A percentile compares a stretch with the other conserved stretches of the same genome.
phyloP scores from a whole-genome alignment of 352 stramenopile species.

The Nothophytophthora sp. region DNA sequence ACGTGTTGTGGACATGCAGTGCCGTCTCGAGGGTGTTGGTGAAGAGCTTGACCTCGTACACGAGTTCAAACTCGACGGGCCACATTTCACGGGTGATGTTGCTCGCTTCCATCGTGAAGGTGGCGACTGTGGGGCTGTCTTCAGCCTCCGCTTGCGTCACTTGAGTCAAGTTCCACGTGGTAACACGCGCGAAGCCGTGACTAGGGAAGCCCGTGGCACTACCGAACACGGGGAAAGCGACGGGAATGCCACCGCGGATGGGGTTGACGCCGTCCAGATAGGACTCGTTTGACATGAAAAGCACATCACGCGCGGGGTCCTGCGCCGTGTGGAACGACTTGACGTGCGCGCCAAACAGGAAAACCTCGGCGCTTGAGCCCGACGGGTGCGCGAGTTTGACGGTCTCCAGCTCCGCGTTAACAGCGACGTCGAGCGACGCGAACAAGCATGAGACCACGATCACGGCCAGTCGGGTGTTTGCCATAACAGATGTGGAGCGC shows the following conservation, averaged over 20 bases:
- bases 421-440: slow-evolving; percentile 3
- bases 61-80: slow-evolving; percentile 58
- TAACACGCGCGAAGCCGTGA: slow-evolving; percentile 86
- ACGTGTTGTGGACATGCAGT: slow-evolving; percentile 88
- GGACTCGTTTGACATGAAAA: slow-evolving; percentile 87
- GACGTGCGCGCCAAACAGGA: slow-evolving; percentile 77
- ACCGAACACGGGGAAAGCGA: slow-evolving; percentile 93
- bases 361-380: slow-evolving; percentile 61
- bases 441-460: slow-evolving; percentile 21
- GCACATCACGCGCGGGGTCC: slow-evolving; percentile 44
- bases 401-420: slow-evolving; percentile 40
- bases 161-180: slow-evolving; percentile 30
- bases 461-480: slow-evolving; percentile 17
- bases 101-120: slow-evolving; percentile 30
- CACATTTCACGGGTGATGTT: slow-evolving; percentile 35
- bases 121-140: slow-evolving; percentile 22
- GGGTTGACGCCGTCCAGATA: slow-evolving; percentile 80
- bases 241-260: slow-evolving; percentile 87
- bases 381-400: slow-evolving; percentile 57
- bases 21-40: slow-evolving; percentile 59
- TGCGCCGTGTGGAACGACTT: slow-evolving; percentile 50
- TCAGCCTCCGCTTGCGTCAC: slow-evolving; percentile 10
- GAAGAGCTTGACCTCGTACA: slow-evolving; percentile 71
- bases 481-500: slow-evolving; percentile 7
- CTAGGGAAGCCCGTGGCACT: slow-evolving; percentile 46